A percentile compares a stretch with the other conserved stretches of the same genome.
Evolutionary conservation across 1,284 basidiomycete species (phyloP).

Genomic region (Trichosporon sp.): DNA sequence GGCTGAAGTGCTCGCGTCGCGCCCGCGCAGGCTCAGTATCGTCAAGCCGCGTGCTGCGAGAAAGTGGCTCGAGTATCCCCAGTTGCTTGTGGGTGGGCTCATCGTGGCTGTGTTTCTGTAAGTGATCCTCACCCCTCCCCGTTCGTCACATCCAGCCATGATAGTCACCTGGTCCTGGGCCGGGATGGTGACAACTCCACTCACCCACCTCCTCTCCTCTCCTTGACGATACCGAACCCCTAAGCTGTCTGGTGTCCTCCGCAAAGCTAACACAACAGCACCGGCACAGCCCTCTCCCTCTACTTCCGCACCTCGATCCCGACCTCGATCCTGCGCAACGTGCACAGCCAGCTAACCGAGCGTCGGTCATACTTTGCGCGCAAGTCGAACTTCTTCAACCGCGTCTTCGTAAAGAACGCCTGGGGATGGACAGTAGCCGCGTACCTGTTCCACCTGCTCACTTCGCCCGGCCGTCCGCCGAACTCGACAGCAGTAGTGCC

Average conservation of each 20-base stretch:
- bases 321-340: constrained; percentile 48
- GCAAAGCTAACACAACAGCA: constrained; percentile 12
- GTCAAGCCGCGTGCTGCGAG: constrained; percentile 1
- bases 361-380: constrained; percentile 64
- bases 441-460: constrained; percentile 53
- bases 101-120: constrained; percentile 25
- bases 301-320: constrained; percentile 54
- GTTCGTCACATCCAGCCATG: too few relatives aligned
- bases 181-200: too few relatives aligned
- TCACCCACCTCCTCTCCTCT: too few relatives aligned
- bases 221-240: too few relatives aligned
- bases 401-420: constrained; percentile 78
- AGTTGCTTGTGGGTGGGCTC: constrained; percentile 14
- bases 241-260: neutral
- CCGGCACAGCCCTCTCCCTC: constrained; percentile 51
- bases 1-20: constrained; percentile 1
- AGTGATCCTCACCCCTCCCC: too few relatives aligned
- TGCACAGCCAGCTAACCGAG: constrained; percentile 46
- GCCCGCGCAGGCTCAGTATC: constrained; percentile 8
- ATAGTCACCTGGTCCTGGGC: too few relatives aligned
- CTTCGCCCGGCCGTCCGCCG: constrained; percentile 16
- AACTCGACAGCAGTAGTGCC: neutral
- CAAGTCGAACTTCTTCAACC: constrained; percentile 76
- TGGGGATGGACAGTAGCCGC: constrained; percentile 83
- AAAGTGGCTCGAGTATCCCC: constrained; percentile 11